Base-by-base conservation (phyloP, 139 green algal species). In the Volvox africanus region DNA sequence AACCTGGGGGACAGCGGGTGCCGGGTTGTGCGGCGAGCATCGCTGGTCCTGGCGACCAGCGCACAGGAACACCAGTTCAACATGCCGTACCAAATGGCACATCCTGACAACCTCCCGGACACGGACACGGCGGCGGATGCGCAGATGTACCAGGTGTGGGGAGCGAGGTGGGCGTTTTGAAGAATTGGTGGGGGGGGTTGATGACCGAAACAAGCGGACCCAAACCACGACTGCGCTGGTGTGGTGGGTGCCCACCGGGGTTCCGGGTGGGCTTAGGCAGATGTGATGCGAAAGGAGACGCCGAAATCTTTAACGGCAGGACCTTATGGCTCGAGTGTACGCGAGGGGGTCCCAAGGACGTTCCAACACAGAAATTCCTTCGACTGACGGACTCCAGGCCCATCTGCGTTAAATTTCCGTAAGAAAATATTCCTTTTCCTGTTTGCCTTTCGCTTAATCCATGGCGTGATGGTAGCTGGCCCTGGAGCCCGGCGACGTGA, bases 1-100 rank as follows among this genome's bases (percentile, higher is more conserved):
- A 96, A 96, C 62, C 75, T 99, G 79, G 97, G 97, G 2, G 97
- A 99, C 93, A 95, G 93, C 78, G 96, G 96, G 44, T 88, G 97
- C 26, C 87, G 92, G 19, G 75, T 99, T n/a, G 65, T 99, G 16
- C 90, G 97, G 2, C 89, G 91, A 14, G 94, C 93, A 0, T 22
- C 93, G 13, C 88, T 97, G 71, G 89, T 95, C 1, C 96, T 97
- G 75, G 92, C 93, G 30, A 98, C 95, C 24, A 91, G 76, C 24
- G 1, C 37, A 61, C 97, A 99, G 94, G 96, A 99, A 95, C 98
- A 99, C 93, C 87, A 92, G 35, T 99, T 98, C 94, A 99, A 99
- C 94, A 98, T 97, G 94, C 98, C 98, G 2, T 99, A 96, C 93
- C 97, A 99, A 77, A 96, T 94, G 94, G 93, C 89, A 28, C 88